Evolutionary conservation across 225 moss, liverwort and hornwort species (phyloP).

Genomic region (Climacium dendroides): DNA sequence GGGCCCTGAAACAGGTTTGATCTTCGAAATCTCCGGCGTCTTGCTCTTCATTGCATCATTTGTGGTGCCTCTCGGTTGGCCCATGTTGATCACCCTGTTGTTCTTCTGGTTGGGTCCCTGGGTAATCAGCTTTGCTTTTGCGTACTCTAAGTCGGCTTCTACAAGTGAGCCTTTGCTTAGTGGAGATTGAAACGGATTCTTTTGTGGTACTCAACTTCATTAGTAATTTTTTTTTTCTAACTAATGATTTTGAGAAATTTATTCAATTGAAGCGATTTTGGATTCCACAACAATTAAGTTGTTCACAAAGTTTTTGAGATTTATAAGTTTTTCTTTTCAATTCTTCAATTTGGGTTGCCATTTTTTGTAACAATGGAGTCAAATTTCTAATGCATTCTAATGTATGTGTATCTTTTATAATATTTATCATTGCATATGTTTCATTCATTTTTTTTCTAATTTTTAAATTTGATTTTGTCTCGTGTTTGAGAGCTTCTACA

Average conservation of each 20-base stretch:
- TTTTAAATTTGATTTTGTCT: neutral
- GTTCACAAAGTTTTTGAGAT: too few species aligned
- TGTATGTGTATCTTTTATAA: too few species aligned
- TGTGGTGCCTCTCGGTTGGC: conserved; percentile 33
- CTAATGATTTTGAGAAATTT: too few species aligned
- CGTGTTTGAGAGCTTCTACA: neutral
- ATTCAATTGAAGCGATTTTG: too few species aligned
- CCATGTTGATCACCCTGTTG: conserved; percentile 14
- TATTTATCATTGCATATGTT: too few species aligned
- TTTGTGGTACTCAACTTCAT: neutral
- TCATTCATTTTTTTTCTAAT: neutral
- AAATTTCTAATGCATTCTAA: too few species aligned
- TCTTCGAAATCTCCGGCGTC: conserved; percentile 18
- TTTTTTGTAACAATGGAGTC: too few species aligned
- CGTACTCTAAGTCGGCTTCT: conserved; percentile 3
- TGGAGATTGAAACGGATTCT: neutral
- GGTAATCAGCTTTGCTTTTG: conserved; percentile 4
- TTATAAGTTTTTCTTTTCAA: too few species aligned
- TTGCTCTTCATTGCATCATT: conserved; percentile 28
- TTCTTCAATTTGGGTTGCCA: too few species aligned
- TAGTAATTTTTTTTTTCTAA: neutral
- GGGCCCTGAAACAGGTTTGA: conserved; percentile 7
- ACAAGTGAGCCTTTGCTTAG: conserved; percentile 22
- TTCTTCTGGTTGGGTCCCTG: conserved; percentile 38
- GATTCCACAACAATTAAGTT: too few species aligned